A percentile compares a stretch with the other conserved stretches of the same genome.
Conservation (phyloP, 805 yeast species). For the Metschnikowia matae region DNA sequence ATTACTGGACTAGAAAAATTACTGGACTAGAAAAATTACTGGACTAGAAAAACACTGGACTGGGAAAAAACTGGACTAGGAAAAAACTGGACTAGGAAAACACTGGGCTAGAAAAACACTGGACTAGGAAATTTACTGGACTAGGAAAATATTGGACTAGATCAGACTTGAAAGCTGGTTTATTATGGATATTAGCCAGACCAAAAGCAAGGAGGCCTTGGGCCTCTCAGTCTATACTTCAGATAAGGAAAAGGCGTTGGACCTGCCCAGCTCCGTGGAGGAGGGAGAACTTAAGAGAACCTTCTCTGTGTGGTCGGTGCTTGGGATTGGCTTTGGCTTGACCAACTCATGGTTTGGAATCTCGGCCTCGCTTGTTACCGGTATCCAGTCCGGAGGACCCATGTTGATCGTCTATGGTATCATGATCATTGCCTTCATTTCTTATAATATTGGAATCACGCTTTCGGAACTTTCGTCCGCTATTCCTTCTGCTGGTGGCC, state of each 20-base stretch:
- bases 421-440: conserved; percentile 34
- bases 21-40: too few species aligned
- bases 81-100: too few species aligned
- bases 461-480: conserved; percentile 39
- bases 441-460: conserved; percentile 35
- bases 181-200: conserved; percentile 2
- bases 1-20: too few species aligned
- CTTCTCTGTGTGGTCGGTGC: conserved; percentile 36
- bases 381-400: conserved; percentile 42
- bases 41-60: too few species aligned
- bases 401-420: conserved; percentile 39
- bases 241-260: conserved; percentile 12
- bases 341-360: conserved; percentile 44
- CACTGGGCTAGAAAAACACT: too few species aligned
- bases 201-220: conserved; percentile 8
- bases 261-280: conserved; percentile 8
- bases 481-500: conserved; percentile 42
- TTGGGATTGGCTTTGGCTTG: conserved; percentile 40
- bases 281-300: conserved; percentile 30
- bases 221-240: conserved; percentile 11
- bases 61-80: too few species aligned
- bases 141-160: too few species aligned
- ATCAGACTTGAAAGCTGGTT: too few species aligned
- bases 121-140: too few species aligned
- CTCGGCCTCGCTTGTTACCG: conserved; percentile 37